Base-by-base conservation (phyloP, 306 rosid genomes). In the Pyrus betulifolia region DNA sequence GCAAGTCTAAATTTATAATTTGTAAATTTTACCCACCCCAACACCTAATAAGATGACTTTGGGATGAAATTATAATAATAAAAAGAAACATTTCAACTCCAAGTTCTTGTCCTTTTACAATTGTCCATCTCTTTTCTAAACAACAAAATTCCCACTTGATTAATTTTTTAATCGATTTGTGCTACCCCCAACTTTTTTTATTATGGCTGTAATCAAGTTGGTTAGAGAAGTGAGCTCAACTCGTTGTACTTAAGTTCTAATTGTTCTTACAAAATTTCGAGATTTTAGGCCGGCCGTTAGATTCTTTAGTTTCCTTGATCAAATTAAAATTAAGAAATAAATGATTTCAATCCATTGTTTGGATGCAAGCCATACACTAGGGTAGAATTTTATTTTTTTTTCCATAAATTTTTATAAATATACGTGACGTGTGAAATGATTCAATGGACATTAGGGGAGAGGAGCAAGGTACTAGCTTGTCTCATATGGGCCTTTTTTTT, bases 401-500 rank as follows among this genome's bases (percentile, higher is more conserved):
- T 46, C 15, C 14, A 1, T 27, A n/a, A 74, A 42, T 46, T 40
- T 8, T 3, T 5, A 54, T 73, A 0, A 51, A 51, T 17, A 51
- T 5, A 17, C 18, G 54, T 27, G 55, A 54, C 64, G 30, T 18
- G 40, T 60, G 27, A 73, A 62, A 31, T 64, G 25, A 64, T 64
- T 64, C 23, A 31, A 25, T 9, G 76, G 51, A 23, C 73, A 55
- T 9, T 2, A 10, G 17, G 61, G 23, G 59, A 57, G 57, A 58
- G 45, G 40, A 31, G 40, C 74, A 4, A 51, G 15, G 54, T 1
- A 18, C 66, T 55, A n/a, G 57, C 22, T 80, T 83, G 86, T 72
- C 84, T 83, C 59, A 49, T 67, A 21, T 83, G 76, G 72, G 73
- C 59, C 62, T 18, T 19, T 18, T 57, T 35, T 35, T 25, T 25